phyloP scores from a whole-genome alignment of 345 rosid species.

The Salix suchowensis region DNA sequence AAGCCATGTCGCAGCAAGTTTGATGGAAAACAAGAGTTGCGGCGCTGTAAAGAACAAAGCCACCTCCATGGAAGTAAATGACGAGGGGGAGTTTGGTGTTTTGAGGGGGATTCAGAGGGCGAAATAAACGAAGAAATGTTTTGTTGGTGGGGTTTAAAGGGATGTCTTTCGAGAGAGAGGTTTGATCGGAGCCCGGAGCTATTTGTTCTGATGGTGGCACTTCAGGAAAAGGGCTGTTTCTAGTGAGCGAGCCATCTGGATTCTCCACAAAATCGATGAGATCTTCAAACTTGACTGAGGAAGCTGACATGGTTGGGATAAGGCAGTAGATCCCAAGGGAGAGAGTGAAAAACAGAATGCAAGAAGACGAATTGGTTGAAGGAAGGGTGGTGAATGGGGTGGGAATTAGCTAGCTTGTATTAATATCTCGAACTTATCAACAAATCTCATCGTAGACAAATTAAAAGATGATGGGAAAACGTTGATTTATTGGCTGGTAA shows the following conservation, averaged over 20 bases:
- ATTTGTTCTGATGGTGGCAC: constrained; percentile 26
- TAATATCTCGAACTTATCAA: too few species aligned
- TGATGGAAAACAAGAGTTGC: constrained; percentile 47
- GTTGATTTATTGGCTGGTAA: too few species aligned
- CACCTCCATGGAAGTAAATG: constrained; percentile 73
- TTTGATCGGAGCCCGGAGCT: constrained; percentile 11
- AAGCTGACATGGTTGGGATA: too few species aligned
- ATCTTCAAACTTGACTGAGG: too few species aligned
- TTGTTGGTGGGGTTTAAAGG: constrained; percentile 45
- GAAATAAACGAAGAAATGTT: constrained; percentile 62
- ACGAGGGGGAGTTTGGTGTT: constrained; percentile 49
- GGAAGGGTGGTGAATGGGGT: too few species aligned
- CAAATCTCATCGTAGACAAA: too few species aligned
- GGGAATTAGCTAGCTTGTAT: too few species aligned
- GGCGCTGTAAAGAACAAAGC: constrained; percentile 52
- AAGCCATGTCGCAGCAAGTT: constrained; percentile 43
- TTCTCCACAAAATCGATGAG: constrained; percentile 7
- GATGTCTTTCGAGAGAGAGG: constrained; percentile 48
- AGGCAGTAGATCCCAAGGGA: too few species aligned
- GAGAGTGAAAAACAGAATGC: too few species aligned
- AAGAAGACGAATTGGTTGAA: too few species aligned
- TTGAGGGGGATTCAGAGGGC: constrained; percentile 37
- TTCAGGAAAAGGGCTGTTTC: constrained; percentile 37
- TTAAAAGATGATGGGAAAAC: too few species aligned
- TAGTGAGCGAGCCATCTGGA: constrained; percentile 63